phyloP scores from a whole-genome alignment of 139 green algal species.

The Picochlorum sp. region DNA sequence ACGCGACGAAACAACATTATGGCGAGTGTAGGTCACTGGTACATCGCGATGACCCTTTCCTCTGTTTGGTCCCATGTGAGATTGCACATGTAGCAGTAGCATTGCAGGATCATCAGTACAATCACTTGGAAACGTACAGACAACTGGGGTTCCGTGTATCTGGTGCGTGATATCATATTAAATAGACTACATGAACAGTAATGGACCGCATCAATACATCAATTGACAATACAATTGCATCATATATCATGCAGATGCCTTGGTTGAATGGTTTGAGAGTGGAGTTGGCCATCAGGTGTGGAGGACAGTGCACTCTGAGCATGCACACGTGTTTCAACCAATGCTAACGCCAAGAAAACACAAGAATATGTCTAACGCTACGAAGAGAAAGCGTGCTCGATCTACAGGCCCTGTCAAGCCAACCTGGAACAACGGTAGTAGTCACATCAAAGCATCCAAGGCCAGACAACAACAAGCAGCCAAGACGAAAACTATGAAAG shows the following conservation, averaged over 20 bases:
- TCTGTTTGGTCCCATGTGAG: not conserved
- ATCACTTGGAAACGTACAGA: constrained; percentile 6
- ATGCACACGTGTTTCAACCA: not conserved
- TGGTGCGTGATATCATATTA: not conserved
- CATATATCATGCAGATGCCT: constrained; percentile 2
- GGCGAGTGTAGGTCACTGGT: not conserved
- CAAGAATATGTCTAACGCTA: not conserved
- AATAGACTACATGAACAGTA: not conserved
- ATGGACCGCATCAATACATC: not conserved
- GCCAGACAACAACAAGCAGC: not conserved
- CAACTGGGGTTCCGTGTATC: not conserved
- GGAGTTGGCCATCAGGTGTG: constrained; percentile 3
- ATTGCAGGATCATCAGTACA: constrained; percentile 5
- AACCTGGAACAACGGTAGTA: not conserved
- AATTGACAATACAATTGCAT: not conserved
- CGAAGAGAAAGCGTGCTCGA: not conserved
- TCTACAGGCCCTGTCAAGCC: not conserved
- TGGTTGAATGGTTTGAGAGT: constrained; percentile 4
- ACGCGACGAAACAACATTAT: not conserved
- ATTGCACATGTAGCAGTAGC: not conserved
- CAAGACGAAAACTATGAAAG: constrained; percentile 5
- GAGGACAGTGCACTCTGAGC: constrained; percentile 1
- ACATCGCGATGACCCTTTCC: constrained; percentile 2
- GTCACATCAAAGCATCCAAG: constrained; percentile 1
- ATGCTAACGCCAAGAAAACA: not conserved